These are phyloP conservation scores for Fusarium staphyleae DNA, from an alignment of 2,329 filamentous ascomycete genomes.

Conservation along the genomic window DNA sequence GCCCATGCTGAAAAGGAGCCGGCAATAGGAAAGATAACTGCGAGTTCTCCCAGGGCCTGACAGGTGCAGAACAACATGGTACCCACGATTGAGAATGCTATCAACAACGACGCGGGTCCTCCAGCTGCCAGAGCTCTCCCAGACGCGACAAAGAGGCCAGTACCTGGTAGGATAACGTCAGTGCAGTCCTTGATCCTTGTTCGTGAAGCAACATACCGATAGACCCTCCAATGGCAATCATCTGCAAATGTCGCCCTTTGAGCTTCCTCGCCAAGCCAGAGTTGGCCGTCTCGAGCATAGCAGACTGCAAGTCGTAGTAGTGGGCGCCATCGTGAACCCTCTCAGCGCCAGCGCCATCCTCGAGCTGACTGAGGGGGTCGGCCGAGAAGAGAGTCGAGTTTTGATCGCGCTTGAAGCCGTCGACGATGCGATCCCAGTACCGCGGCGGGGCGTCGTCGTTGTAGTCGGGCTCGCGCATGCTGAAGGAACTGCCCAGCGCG, in stretches of 20 bases:
- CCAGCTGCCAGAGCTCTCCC: conserved; percentile 73
- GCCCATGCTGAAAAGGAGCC: conserved; percentile 93
- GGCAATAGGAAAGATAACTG: conserved; percentile 87
- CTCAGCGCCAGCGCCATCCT: conserved; percentile 34
- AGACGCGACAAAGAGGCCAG: conserved; percentile 86
- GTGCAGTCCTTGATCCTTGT: background rate
- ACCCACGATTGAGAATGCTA: conserved; percentile 82
- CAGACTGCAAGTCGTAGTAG: conserved; percentile 63
- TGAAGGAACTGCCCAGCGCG: conserved; percentile 57
- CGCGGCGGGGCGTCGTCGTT: conserved; percentile 46
- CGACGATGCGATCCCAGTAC: conserved; percentile 56
- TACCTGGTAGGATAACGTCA: conserved; percentile 57
- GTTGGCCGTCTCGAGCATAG: conserved; percentile 76
- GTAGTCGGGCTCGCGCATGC: conserved; percentile 59
- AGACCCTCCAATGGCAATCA: conserved; percentile 95
- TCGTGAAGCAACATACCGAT: conserved; percentile 65
- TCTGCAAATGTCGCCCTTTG: conserved; percentile 88
- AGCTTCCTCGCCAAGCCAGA: conserved; percentile 78
- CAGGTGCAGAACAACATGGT: conserved; percentile 91
- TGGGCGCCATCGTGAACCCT: conserved; percentile 51
- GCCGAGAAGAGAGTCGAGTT: conserved; percentile 56
- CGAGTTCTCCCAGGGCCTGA: conserved; percentile 89
- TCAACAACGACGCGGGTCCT: conserved; percentile 78
- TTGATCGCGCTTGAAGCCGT: conserved; percentile 71
- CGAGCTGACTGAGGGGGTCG: conserved; percentile 49